phyloP scores from a whole-genome alignment of 495 filamentous ascomycete species.

The Lasiosphaeria ovina region DNA sequence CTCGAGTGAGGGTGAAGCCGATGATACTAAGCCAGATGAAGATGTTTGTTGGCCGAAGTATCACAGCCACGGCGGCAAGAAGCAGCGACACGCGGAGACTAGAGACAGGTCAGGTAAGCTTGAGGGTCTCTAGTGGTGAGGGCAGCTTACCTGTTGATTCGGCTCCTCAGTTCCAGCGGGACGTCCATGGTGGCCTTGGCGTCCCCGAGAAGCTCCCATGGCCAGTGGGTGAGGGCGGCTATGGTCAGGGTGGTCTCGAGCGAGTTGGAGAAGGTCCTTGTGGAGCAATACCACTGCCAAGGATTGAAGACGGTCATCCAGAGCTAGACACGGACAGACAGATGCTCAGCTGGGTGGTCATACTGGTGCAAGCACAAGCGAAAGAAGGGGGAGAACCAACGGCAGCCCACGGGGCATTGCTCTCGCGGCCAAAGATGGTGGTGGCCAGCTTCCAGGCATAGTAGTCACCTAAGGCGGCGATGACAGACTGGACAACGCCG shows the following conservation, averaged over 20 bases:
- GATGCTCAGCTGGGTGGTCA: not conserved
- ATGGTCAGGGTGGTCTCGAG: conserved; percentile 86
- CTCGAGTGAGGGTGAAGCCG: conserved; percentile 41
- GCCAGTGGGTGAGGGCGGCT: conserved; percentile 78
- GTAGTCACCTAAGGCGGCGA: conserved; percentile 78
- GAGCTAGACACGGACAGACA: conserved; percentile 41
- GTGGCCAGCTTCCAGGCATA: conserved; percentile 85
- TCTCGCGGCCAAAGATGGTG: conserved; percentile 65
- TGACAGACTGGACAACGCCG: conserved; percentile 69
- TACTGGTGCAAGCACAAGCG: not conserved
- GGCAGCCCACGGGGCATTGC: conserved; percentile 63
- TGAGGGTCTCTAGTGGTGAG: no score
- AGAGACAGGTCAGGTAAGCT: conserved; percentile 1
- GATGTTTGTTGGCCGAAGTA: conserved; percentile 86
- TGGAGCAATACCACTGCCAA: conserved; percentile 97
- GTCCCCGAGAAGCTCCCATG: conserved; percentile 62
- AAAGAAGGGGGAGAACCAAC: conserved; percentile 44
- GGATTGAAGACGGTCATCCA: conserved; percentile 75
- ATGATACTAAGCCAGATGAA: conserved; percentile 73
- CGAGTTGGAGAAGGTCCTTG: conserved; percentile 89
- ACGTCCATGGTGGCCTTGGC: conserved; percentile 27
- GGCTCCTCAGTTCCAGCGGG: conserved; percentile 23
- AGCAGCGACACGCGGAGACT: conserved; percentile 68
- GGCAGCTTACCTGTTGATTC: conserved; percentile 31
- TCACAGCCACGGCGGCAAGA: conserved; percentile 77